Evolutionary conservation across 305 asterid species (phyloP), one percentile per base, ranked within the genome.

Genomic region (Lippia alba): DNA sequence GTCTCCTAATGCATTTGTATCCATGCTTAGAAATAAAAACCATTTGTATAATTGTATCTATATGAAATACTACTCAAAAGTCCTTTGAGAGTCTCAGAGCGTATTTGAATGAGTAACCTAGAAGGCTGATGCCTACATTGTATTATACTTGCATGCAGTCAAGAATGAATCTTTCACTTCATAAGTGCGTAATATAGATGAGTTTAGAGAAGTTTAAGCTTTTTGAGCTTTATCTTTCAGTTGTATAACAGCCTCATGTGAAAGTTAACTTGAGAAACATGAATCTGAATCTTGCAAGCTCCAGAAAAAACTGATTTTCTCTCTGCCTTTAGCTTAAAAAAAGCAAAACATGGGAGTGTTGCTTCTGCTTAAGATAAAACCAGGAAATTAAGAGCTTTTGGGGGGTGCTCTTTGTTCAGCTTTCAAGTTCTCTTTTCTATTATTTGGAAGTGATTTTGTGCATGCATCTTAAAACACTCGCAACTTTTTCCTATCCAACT

Each of bases 111-210:
- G 33, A 74, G 65, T 51, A 45, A 41, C 58, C 40, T 40, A 8
- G 15, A 54, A 20, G 45, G 36, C 56, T 50, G 30, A n/a, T 50
- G 73, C 30, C 55, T 11, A 40, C 61, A 10, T 46, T 8, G 39
- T 74, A 45, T 49, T 16, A 39, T 54, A 24, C 30, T 36, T 50
- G 40, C 44, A 66, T 34, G 56, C 34, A 6, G 53, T 40, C 34
- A 40, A 61, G 69, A 61, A 63, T 20, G 49, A 34, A 9, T 5
- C 49, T 6, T 7, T 49, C 5, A 61, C 53, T 40, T 66, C 33
- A 18, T n/a, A 33, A 36, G 16, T 54, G 60, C 55, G 18, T 1
- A 24, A 24, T 67, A 3, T 24, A 58, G 34, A 49, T 8, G 40
- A 39, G 62, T 46, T 46, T 10, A 20, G 6, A 33, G 34, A 54